Conservation (phyloP, 1,284 basidiomycete species). For the Ceratobasidium sp. region DNA sequence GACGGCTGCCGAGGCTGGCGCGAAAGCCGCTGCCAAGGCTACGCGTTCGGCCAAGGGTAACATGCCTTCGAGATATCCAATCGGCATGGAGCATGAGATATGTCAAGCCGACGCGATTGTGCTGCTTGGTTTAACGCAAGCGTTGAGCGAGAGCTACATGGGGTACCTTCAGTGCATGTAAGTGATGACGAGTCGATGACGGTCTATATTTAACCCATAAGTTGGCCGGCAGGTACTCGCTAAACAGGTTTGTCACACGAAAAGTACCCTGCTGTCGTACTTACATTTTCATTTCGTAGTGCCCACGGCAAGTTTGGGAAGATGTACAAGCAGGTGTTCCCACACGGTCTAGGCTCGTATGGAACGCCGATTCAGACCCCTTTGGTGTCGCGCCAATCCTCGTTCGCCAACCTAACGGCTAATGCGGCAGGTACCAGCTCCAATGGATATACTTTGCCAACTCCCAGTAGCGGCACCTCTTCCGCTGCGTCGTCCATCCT, state of each 20-base stretch:
- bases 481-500: constrained; percentile 41
- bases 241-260: constrained; percentile 67
- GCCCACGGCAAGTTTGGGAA: constrained; percentile 81
- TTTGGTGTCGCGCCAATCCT: constrained; percentile 62
- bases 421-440: constrained; percentile 12
- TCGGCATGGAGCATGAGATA: constrained; percentile 80
- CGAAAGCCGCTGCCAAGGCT: constrained; percentile 69
- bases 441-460: constrained; percentile 6
- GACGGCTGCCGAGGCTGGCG: constrained; percentile 70
- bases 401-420: constrained; percentile 32
- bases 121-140: constrained; percentile 75
- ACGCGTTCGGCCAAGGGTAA: constrained; percentile 62
- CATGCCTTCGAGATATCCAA: constrained; percentile 61
- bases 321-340: constrained; percentile 81
- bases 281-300: constrained; percentile 57
- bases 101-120: constrained; percentile 78
- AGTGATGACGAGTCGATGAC: constrained; percentile 52
- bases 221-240: constrained; percentile 63
- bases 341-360: constrained; percentile 71
- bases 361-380: constrained; percentile 66
- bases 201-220: constrained; percentile 25
- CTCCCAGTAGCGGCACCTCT: constrained; percentile 40
- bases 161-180: constrained; percentile 83
- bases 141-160: constrained; percentile 73
- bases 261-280: constrained; percentile 40